Conservation (phyloP, 2,329 filamentous ascomycete genomes). For the Colletotrichum paranaense region DNA sequence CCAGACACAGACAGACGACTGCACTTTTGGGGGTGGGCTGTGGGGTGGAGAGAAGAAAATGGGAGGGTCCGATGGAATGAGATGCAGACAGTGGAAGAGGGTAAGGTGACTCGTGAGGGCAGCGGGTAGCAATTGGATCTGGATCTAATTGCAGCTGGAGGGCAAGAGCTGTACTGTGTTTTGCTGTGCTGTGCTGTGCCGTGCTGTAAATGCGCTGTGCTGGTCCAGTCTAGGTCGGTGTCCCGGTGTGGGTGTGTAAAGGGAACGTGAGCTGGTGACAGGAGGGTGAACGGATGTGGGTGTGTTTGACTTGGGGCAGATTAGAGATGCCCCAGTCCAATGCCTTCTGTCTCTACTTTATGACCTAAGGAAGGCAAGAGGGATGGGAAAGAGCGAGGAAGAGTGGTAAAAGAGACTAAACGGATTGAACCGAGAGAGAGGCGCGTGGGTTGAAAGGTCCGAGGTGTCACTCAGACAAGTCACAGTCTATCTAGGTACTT, state of each 20-base stretch:
- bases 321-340: conserved; percentile 9
- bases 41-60: conserved; percentile 26
- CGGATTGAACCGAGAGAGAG: not conserved
- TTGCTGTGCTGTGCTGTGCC: not conserved
- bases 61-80: conserved; percentile 19
- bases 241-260: not conserved
- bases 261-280: not conserved
- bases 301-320: conserved; percentile 23
- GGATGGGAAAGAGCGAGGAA: not conserved
- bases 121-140: too few relatives aligned
- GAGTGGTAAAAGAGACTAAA: not conserved
- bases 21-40: conserved; percentile 22
- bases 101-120: not conserved
- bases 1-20: conserved; percentile 25
- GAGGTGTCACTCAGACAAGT: not conserved
- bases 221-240: not conserved
- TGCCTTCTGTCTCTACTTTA: conserved; percentile 8
- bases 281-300: conserved; percentile 5
- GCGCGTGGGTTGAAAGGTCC: not conserved
- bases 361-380: conserved; percentile 5
- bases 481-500: not conserved
- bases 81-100: conserved; percentile 8
- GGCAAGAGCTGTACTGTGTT: too few relatives aligned
- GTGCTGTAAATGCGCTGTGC: not conserved
- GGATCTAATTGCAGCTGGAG: too few relatives aligned